Evolutionary conservation across 2,329 filamentous ascomycete species (phyloP).

Genomic region (Fusarium cicatricum): DNA sequence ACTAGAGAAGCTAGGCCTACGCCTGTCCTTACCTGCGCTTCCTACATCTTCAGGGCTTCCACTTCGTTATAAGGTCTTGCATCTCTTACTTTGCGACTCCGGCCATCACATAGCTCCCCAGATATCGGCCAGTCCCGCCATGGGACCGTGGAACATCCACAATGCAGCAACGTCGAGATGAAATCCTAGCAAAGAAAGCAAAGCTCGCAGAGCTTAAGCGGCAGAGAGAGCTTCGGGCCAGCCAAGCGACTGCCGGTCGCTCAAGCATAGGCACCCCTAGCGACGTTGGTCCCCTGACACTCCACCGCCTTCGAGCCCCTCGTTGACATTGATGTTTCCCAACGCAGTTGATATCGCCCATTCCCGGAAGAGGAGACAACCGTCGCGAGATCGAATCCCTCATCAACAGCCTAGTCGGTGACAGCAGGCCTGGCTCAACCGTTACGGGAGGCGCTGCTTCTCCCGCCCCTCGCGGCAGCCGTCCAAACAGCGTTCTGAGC

Average conservation of each 20-base stretch:
- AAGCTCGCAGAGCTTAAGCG: conserved; percentile 96
- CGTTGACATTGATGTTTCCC: conserved; percentile 20
- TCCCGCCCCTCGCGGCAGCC: conserved; percentile 74
- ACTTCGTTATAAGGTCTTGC: background rate
- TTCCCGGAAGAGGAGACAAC: conserved; percentile 72
- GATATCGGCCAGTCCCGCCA: conserved; percentile 50
- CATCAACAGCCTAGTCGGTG: conserved; percentile 83
- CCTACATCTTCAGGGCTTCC: background rate
- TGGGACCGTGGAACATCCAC: conserved; percentile 56
- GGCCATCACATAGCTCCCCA: conserved; percentile 35
- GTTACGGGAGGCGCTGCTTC: conserved; percentile 70
- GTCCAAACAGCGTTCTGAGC: conserved; percentile 87
- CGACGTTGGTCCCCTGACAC: conserved; percentile 67
- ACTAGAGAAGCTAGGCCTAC: too few species aligned
- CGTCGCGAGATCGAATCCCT: conserved; percentile 83
- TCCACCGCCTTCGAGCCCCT: conserved; percentile 24
- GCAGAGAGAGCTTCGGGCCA: conserved; percentile 84
- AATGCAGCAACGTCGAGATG: conserved; percentile 87
- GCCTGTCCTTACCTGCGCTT: background rate
- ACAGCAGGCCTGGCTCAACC: conserved; percentile 75
- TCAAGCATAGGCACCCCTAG: conserved; percentile 72
- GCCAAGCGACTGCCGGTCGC: conserved; percentile 75
- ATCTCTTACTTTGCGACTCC: conserved; percentile 7
- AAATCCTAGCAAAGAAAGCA: conserved; percentile 95
- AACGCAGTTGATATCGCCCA: conserved; percentile 67